phyloP scores from a whole-genome alignment of 257 asterid species.

The Solanum virginianum region DNA sequence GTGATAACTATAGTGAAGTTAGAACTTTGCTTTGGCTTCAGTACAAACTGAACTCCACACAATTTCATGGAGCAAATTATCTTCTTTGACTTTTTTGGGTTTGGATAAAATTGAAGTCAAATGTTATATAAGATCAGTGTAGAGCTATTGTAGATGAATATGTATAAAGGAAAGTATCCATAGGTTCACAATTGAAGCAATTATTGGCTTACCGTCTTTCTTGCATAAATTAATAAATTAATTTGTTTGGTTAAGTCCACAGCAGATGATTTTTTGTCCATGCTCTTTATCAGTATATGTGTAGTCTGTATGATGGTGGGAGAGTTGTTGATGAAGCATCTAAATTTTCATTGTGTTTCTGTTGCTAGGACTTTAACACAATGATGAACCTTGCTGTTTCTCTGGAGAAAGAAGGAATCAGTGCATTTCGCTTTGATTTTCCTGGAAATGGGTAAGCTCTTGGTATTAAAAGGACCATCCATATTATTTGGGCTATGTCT shows the following conservation, averaged over 20 bases:
- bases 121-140: neutral
- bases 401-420: slow-evolving; percentile 68
- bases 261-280: neutral
- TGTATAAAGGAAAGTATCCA: neutral
- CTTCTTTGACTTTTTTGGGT: neutral
- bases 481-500: neutral
- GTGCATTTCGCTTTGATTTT: slow-evolving; percentile 63
- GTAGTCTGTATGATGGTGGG: neutral
- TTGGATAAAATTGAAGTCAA: neutral
- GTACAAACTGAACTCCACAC: neutral
- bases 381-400: slow-evolving; percentile 40
- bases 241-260: neutral
- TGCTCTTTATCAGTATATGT: neutral
- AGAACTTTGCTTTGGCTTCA: neutral
- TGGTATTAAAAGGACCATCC: neutral
- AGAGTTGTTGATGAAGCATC: neutral
- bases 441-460: slow-evolving; percentile 76
- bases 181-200: neutral
- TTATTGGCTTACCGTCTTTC: neutral
- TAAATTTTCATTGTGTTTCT: neutral
- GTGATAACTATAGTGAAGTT: neutral
- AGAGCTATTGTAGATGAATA: neutral
- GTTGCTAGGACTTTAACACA: slow-evolving; percentile 12
- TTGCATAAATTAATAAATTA: neutral
- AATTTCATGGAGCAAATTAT: neutral